Base-by-base conservation (phyloP, 176 grass and related monocot genomes). In the Lolium multiflorum region DNA sequence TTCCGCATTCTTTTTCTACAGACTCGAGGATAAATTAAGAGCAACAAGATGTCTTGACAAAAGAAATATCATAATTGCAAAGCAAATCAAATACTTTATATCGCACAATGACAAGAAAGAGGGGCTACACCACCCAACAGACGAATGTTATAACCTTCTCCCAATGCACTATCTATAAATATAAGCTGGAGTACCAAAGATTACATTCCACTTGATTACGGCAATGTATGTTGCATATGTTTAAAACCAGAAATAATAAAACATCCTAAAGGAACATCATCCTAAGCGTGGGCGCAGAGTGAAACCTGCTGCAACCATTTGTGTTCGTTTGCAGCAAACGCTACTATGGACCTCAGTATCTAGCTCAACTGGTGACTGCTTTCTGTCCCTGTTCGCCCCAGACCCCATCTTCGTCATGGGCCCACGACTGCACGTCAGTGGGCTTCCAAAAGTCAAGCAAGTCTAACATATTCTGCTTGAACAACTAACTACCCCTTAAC, bases 401-500 rank as follows among this genome's bases (percentile, higher is more conserved):
- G 50, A 74, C 44, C 21, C 44, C 46, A 74, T 74, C 13, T 46
- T 79, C 21, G 21, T 49, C 22, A 64, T 57, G 31, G 59, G 35
- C 35, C 59, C 52, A 83, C 24, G 37, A 73, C 51, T 83, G 66
- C 64, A 72, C 13, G 44, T 46, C 50, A 31, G 16, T 14, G 44
- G 31, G 2, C 31, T 35, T 35, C 48, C n/a, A 15, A 43, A 20
- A 71, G 83, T 82, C 17, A 65, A 87, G 65, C 46, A 83, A 71
- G 61, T 39, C 37, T 10, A 65, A 10, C 6, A 16, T 21, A 60
- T 61, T 75, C 11, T 84, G 1, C 51, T 69, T 31, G 44, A 51
- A 76, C 18, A 17, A 71, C 70, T 88, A 17, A 71, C 70, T 88
- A 77, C 6, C 55, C 4, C 75, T 84, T 84, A 77, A 81, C 86